phyloP scores from a whole-genome alignment of 75 land plant species.

The Sequoia sempervirens region DNA sequence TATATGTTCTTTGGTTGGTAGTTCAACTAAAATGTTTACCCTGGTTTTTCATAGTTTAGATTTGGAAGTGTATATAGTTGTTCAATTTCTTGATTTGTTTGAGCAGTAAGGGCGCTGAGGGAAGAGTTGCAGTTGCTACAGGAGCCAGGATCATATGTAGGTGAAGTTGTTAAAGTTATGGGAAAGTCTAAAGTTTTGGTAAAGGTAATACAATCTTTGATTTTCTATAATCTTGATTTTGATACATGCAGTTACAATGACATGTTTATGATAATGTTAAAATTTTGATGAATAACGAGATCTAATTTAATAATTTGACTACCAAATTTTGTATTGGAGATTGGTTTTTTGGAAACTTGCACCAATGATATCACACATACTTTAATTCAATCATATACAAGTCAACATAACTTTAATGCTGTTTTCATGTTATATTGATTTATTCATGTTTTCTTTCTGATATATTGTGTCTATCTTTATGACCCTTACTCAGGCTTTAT shows the following conservation, averaged over 20 bases:
- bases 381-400: no score
- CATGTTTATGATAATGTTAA: neutral
- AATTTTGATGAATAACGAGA: neutral
- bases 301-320: neutral
- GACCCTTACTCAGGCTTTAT: no score
- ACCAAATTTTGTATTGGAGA: neutral
- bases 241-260: neutral
- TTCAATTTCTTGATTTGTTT: constrained; percentile 1
- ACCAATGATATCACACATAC: no score
- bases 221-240: neutral
- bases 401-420: no score
- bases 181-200: constrained; percentile 94
- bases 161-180: constrained; percentile 96
- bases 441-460: no score
- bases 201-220: constrained; percentile 47
- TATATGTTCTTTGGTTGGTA: no score
- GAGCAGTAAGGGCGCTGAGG: constrained; percentile 66
- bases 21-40: neutral
- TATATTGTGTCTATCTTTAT: no score
- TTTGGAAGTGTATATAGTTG: neutral
- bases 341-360: no score
- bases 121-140: constrained; percentile 92
- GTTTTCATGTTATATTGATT: no score
- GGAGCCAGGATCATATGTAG: constrained; percentile 96
- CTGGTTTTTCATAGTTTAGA: neutral